phyloP scores from a whole-genome alignment of 2,329 filamentous ascomycete genomes.

The Raffaelea albimanens region DNA sequence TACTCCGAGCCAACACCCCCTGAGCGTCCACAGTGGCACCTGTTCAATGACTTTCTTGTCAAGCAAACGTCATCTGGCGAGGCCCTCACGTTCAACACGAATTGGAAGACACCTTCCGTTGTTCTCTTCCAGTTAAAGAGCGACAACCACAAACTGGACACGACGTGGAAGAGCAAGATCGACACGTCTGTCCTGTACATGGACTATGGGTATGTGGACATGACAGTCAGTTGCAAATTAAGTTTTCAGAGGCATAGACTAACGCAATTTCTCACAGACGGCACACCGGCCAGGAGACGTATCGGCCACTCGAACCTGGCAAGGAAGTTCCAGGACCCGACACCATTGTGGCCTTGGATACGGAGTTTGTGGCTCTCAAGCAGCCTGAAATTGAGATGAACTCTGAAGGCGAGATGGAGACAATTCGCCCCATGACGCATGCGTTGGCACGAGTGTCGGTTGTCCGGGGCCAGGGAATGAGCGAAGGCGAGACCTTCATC shows the following conservation, averaged over 20 bases:
- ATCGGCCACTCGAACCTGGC: constrained; percentile 45
- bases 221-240: too few species aligned
- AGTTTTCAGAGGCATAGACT: background rate
- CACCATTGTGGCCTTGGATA: constrained; percentile 81
- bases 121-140: constrained; percentile 77
- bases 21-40: constrained; percentile 70
- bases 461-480: constrained; percentile 66
- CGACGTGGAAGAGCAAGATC: constrained; percentile 74
- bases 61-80: constrained; percentile 65
- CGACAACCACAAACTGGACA: constrained; percentile 73
- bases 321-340: constrained; percentile 60
- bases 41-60: constrained; percentile 97
- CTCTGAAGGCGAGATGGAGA: constrained; percentile 84
- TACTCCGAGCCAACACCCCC: constrained; percentile 53
- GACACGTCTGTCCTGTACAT: constrained; percentile 79
- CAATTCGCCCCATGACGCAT: constrained; percentile 81
- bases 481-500: constrained; percentile 81
- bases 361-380: constrained; percentile 89
- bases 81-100: constrained; percentile 77
- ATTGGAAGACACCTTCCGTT: constrained; percentile 89
- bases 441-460: constrained; percentile 91
- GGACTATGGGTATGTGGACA: constrained; percentile 43
- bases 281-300: constrained; percentile 37
- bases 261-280: background rate
- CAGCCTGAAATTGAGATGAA: constrained; percentile 95